Base-by-base conservation (phyloP, 805 yeast genomes). In the Barnettozyma botsteinii region DNA sequence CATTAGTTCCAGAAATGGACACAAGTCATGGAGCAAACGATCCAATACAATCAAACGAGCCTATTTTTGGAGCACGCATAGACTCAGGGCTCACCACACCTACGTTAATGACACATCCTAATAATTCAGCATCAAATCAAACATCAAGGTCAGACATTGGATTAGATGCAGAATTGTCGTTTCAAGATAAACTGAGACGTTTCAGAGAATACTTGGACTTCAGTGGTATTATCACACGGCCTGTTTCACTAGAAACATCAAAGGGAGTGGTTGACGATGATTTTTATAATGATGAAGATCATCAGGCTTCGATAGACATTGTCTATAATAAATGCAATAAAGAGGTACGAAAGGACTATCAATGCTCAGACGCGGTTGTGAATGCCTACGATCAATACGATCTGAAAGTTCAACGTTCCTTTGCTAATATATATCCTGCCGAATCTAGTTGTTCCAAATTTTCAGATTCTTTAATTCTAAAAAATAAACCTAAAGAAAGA, bases 191-290 rank as follows among this genome's bases (percentile, higher is more conserved):
- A 30, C 24, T 33, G 13, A 18, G 42, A 11, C 18, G 48, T 13
- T 51, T 51, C 24, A 23, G 37, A 14, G 35, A 45, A 21, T 53
- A 46, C 18, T 27, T 53, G 40, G 27, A 37, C 9, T 43, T 45
- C 29, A 27, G 24, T 20, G 38, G 45, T 14, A 36, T 50, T 17
- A 34, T 4, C 39, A 48, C 15, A 26, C 41, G 30, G 31, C 36
- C 4, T 42, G n/a, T n/a, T n/a, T n/a, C n/a, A n/a, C 36, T n/a
- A 35, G 40, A 31, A 31, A 31, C n/a, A 40, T 33, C n/a, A n/a
- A n/a, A n/a, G n/a, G n/a, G n/a, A n/a, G n/a, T n/a, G 18, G 42
- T 34, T 5, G 35, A 34, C 6, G 19, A 40, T 19, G 43, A 43
- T 18, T 32, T 32, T 12, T 42, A 41, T 20, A 4, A 17, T 11